A percentile compares a stretch with the other conserved stretches of the same genome.
Evolutionary conservation across 768 basidiomycete species (phyloP).

Genomic region (Gelatoporia subvermispora): DNA sequence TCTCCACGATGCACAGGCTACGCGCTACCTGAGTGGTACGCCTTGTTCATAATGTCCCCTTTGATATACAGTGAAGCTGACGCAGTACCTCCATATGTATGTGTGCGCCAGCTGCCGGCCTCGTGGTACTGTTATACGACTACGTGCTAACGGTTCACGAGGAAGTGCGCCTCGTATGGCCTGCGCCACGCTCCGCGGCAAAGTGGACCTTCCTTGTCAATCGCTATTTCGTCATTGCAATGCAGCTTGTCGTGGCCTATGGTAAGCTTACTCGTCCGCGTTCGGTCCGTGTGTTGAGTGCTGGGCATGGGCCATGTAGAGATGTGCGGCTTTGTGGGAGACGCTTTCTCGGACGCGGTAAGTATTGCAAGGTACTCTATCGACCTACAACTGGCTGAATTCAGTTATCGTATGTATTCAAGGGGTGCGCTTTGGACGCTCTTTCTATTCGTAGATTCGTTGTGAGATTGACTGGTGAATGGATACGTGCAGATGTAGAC

Average conservation of each 20-base stretch:
- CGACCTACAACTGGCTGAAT: neutral
- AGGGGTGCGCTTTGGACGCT: too few relatives aligned
- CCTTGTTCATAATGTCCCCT: too few relatives aligned
- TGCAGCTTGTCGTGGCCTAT: too few relatives aligned
- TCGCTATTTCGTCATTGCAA: too few relatives aligned
- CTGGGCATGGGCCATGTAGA: constrained; percentile 3
- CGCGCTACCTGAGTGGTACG: constrained; percentile 17
- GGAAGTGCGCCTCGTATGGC: constrained; percentile 37
- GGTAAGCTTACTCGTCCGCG: too few relatives aligned
- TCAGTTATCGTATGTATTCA: neutral
- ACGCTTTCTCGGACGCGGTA: constrained; percentile 10
- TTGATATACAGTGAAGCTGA: too few relatives aligned
- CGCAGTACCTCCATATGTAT: neutral
- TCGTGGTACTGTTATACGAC: constrained; percentile 35
- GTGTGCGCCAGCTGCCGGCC: constrained; percentile 23
- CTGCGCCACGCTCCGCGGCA: too few relatives aligned
- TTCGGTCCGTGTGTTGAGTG: too few relatives aligned
- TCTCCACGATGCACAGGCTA: constrained; percentile 13
- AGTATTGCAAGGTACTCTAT: too few relatives aligned
- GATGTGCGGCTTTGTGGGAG: constrained; percentile 19
- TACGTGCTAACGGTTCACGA: constrained; percentile 36
- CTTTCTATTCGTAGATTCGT: neutral
- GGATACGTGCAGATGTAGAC: constrained; percentile 22
- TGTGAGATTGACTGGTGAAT: neutral
- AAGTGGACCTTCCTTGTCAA: too few relatives aligned